A percentile compares a stretch with the other conserved stretches of the same genome.
Conservation (phyloP, 257 asterid genomes). For the Petunia axillaris region DNA sequence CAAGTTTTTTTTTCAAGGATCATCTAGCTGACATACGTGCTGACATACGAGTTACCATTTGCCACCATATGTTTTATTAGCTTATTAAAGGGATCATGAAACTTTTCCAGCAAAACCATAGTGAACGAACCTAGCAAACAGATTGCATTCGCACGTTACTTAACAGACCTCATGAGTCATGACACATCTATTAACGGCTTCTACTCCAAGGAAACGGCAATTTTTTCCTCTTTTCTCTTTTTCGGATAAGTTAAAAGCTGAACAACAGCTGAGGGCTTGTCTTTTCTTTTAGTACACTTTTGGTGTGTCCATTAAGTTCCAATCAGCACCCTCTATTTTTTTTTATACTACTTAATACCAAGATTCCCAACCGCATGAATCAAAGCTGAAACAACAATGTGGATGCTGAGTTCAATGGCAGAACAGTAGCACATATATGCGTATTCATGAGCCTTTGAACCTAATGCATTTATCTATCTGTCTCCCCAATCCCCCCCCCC, state of each 20-base stretch:
- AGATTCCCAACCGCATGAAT: constrained; percentile 7
- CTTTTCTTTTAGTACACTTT: background rate
- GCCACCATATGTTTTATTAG: background rate
- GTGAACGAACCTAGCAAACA: constrained; percentile 7
- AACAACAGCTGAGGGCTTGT: constrained; percentile 11
- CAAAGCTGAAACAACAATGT: background rate
- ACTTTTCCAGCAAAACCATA: background rate
- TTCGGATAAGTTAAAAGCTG: background rate
- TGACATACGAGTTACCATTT: background rate
- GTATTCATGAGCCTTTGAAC: too few species aligned
- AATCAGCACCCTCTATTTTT: background rate
- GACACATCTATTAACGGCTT: constrained; percentile 18
- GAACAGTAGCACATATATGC: background rate
- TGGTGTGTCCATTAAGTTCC: background rate
- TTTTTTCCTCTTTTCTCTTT: background rate
- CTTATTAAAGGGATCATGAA: background rate
- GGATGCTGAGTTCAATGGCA: constrained; percentile 5
- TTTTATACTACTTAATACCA: background rate
- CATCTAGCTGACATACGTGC: background rate
- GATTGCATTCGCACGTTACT: constrained; percentile 11
- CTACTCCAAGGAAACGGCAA: background rate
- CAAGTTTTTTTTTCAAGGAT: background rate
- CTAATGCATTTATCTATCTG: too few species aligned
- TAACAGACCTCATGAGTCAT: background rate
- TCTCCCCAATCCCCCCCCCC: too few species aligned